Evolutionary conservation across 2,329 filamentous ascomycete species (phyloP), one percentile per base, ranked within the genome.

Genomic region (Microcyclospora tardicrescens): DNA sequence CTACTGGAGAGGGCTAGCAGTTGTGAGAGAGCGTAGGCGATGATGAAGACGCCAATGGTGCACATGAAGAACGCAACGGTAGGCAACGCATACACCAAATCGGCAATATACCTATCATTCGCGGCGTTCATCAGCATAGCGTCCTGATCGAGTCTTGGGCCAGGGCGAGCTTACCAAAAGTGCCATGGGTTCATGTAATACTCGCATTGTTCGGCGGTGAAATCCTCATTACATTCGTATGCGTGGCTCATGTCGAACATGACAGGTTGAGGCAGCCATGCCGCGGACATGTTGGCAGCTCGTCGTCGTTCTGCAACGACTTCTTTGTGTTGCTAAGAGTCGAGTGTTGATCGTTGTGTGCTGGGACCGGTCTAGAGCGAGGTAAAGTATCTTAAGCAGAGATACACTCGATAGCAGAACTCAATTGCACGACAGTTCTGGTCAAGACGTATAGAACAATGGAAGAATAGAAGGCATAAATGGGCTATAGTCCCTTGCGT

Each of bases 21-120:
- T 9, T 54, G 52, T 10, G 47, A 46, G 13, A 63, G 40, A 12
- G 65, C 47, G 35, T 63, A 54, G 2, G 56, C 54, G 13, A 73
- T 51, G 16, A 63, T 53, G 44, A 71, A 75, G 10, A 73, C 41
- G 1, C 61, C 58, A 38, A 75, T 67, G n/a, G 57, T 53, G 1
- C 60, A 59, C 46, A 69, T 58, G 52, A 74, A 67, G 45, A 75
- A 70, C 33, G 68, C 71, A 2, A 73, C 55, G 0, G 71, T 73
- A 6, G 63, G 62, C 3, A 74, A 52, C 0, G 65, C 68, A 45
- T 68, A 76, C 28, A 67, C 63, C 44, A 68, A 64, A 47, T 76
- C 73, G 15, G 71, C 66, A 39, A 71, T 54, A 44, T 72, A 73
- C 68, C 69, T 71, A 37, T 16, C 10, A 15, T 16, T 12, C 24